These are phyloP conservation scores for Diaporthe australafricana DNA, from an alignment of 2,329 filamentous ascomycete species.

Conservation along the genomic window DNA sequence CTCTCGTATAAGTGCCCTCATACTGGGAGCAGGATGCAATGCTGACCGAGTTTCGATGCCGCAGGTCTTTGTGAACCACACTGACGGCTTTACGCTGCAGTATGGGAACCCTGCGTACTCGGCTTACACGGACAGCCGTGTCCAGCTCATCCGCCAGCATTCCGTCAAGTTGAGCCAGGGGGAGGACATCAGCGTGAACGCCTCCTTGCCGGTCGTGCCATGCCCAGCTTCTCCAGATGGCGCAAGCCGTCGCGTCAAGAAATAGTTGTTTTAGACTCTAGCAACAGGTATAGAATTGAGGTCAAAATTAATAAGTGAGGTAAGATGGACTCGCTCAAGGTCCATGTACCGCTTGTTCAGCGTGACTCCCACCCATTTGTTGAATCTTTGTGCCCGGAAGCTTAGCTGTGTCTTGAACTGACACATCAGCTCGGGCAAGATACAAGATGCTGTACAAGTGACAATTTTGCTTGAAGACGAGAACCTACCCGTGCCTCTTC, in stretches of 20 bases:
- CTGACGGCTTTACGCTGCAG: slow-evolving; percentile 57
- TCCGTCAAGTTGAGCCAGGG: slow-evolving; percentile 54
- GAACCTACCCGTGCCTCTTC: slow-evolving; percentile 19
- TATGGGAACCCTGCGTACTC: slow-evolving; percentile 58
- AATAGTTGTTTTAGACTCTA: background rate
- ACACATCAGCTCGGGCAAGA: no score
- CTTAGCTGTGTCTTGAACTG: no score
- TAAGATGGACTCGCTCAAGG: no score
- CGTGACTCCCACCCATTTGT: no score
- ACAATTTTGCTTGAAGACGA: no score
- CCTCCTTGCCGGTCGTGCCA: slow-evolving; percentile 51
- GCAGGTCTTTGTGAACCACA: slow-evolving; percentile 56
- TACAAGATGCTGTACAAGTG: no score
- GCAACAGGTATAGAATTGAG: background rate
- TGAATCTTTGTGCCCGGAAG: no score
- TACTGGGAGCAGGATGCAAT: no score
- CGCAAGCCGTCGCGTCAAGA: background rate
- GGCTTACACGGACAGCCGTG: slow-evolving; percentile 49
- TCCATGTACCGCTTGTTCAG: no score
- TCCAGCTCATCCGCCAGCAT: slow-evolving; percentile 57
- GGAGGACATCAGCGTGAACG: slow-evolving; percentile 46
- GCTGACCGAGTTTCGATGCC: background rate
- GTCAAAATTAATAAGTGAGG: background rate
- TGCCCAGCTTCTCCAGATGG: slow-evolving; percentile 47
- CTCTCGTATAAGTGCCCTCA: background rate